Percentiles rank a stretch among this genome's conserved stretches.
phyloP scores from a whole-genome alignment of 495 filamentous ascomycete genomes.

The Penicillium soppii region DNA sequence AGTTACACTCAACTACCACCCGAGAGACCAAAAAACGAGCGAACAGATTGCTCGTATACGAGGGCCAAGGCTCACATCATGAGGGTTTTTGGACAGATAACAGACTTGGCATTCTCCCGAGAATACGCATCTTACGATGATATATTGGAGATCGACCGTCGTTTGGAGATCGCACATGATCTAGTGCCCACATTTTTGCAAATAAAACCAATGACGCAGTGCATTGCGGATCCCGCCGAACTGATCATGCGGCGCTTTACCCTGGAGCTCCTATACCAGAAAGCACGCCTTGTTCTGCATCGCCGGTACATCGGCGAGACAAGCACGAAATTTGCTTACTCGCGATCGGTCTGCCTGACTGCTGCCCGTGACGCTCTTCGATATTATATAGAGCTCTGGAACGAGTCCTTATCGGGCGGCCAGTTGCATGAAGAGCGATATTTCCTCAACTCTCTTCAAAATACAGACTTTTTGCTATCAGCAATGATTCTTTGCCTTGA shows the following conservation, averaged over 20 bases:
- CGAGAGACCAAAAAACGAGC: conserved; percentile 33
- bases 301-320: conserved; percentile 75
- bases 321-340: conserved; percentile 73
- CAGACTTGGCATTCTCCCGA: conserved; percentile 44
- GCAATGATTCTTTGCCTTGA: conserved; percentile 88
- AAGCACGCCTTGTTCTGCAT: conserved; percentile 79
- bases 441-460: conserved; percentile 76
- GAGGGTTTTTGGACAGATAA: conserved; percentile 42
- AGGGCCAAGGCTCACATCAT: conserved; percentile 43
- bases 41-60: conserved; percentile 36
- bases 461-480: conserved; percentile 79
- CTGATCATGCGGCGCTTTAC: conserved; percentile 81
- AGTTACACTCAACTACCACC: conserved; percentile 34
- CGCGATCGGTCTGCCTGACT: conserved; percentile 76
- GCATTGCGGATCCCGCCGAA: conserved; percentile 69
- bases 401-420: conserved; percentile 71
- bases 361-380: conserved; percentile 73
- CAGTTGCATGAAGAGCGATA: conserved; percentile 69
- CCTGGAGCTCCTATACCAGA: conserved; percentile 79
- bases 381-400: conserved; percentile 73
- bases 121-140: conserved; percentile 68
- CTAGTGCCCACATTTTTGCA: conserved; percentile 68
- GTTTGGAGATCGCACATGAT: conserved; percentile 65
- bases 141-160: conserved; percentile 70
- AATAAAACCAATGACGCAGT: conserved; percentile 68